Conservation (phyloP, 352 stramenopile species). For the Salisapilia sapeloensis region DNA sequence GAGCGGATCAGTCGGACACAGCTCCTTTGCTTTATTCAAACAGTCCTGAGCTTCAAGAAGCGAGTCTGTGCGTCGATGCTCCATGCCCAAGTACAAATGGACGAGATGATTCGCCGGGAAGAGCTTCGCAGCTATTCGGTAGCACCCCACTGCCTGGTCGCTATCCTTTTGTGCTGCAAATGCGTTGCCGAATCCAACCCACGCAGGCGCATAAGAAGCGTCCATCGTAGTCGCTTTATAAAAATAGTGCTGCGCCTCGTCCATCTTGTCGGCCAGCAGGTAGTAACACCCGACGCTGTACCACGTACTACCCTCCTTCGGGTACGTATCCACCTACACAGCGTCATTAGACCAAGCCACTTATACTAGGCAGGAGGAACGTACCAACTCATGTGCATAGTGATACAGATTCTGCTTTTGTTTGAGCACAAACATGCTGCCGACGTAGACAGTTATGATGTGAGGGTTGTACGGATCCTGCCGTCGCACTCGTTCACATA, state of each 20-base stretch:
- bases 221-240: constrained; percentile 87
- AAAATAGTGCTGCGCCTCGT: constrained; percentile 92
- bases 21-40: constrained; percentile 69
- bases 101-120: constrained; percentile 88
- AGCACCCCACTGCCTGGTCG: constrained; percentile 95
- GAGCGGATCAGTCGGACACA: constrained; percentile 84
- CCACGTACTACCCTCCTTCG: constrained; percentile 87
- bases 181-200: constrained; percentile 93
- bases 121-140: constrained; percentile 87
- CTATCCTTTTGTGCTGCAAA: constrained; percentile 96
- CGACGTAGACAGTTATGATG: constrained; percentile 72
- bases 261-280: constrained; percentile 85
- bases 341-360: background rate
- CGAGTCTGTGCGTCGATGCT: constrained; percentile 95
- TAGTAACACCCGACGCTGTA: constrained; percentile 96
- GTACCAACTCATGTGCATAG: constrained; percentile 88
- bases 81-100: constrained; percentile 95
- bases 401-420: constrained; percentile 92
- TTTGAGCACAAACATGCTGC: constrained; percentile 81
- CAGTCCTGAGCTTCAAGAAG: constrained; percentile 90
- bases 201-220: constrained; percentile 87
- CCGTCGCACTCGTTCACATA: constrained; percentile 56
- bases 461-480: constrained; percentile 69
- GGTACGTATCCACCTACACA: constrained; percentile 81
- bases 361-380: background rate